Evolutionary conservation across 257 asterid genomes (phyloP).

Genomic region (Eucommia ulmoides): DNA sequence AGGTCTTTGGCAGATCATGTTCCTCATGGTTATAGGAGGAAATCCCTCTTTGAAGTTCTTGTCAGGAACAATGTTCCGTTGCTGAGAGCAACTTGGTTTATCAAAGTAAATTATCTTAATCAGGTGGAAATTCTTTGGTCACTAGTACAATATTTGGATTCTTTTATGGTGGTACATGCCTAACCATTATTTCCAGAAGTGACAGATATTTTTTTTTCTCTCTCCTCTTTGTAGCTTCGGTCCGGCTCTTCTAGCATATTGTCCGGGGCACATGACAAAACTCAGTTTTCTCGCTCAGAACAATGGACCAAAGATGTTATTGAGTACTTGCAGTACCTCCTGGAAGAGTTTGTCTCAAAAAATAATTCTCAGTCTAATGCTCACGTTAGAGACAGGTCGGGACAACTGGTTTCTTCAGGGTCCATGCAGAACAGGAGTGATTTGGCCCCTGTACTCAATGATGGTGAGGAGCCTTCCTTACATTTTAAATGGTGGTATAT

Average conservation of each 20-base stretch:
- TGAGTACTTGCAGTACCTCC: constrained; percentile 78
- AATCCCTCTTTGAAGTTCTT: constrained; percentile 77
- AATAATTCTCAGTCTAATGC: constrained; percentile 47
- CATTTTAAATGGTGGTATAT: constrained; percentile 98
- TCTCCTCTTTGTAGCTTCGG: constrained; percentile 67
- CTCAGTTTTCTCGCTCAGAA: constrained; percentile 73
- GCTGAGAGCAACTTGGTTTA: constrained; percentile 94
- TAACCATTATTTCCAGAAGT: constrained; percentile 9
- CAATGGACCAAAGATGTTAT: constrained; percentile 96
- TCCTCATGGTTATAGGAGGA: constrained; percentile 86
- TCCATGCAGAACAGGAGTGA: constrained; percentile 49
- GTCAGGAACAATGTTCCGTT: constrained; percentile 80
- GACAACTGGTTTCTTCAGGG: constrained; percentile 56
- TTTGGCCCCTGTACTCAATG: constrained; percentile 30
- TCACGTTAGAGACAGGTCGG: constrained; percentile 53
- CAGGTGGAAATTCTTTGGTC: constrained; percentile 45
- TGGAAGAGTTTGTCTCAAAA: constrained; percentile 77
- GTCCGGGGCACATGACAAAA: constrained; percentile 67
- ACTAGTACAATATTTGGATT: not conserved
- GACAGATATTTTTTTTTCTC: constrained; percentile 15
- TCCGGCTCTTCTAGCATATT: constrained; percentile 57
- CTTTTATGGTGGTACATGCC: constrained; percentile 6
- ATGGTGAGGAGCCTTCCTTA: constrained; percentile 71
- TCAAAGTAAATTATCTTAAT: constrained; percentile 92
- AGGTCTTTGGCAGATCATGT: constrained; percentile 91